These are phyloP conservation scores for Candida maris DNA, from an alignment of 805 yeast genomes.

Conservation along the genomic window DNA sequence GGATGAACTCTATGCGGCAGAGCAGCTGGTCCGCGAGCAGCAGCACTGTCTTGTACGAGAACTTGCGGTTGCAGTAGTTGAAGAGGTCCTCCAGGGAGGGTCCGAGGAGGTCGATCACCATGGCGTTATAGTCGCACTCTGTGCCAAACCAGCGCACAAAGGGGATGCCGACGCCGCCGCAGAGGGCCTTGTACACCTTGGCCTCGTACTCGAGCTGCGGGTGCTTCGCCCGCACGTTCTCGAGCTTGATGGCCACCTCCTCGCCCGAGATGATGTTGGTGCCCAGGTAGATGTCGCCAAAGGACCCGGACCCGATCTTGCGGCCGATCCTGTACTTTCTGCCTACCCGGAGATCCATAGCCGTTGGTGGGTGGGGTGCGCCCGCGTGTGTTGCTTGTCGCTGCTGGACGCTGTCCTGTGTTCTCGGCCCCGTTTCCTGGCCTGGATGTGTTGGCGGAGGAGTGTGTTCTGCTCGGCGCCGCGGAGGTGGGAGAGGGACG, in stretches of 20 bases:
- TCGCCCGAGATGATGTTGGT: constrained; percentile 94
- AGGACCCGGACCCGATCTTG: constrained; percentile 94
- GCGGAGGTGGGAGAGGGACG: too few species aligned
- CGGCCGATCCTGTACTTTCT: constrained; percentile 92
- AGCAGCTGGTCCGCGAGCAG: constrained; percentile 91
- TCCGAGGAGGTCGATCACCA: constrained; percentile 94
- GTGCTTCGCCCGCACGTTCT: constrained; percentile 84
- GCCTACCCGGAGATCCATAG: constrained; percentile 78
- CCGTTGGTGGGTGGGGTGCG: not conserved
- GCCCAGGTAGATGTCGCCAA: constrained; percentile 93
- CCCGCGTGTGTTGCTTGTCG: too few species aligned
- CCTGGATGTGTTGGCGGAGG: too few species aligned
- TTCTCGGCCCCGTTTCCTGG: too few species aligned
- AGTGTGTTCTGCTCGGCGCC: too few species aligned
- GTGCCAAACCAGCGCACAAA: constrained; percentile 96
- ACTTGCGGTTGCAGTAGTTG: constrained; percentile 92
- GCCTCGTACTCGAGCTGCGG: constrained; percentile 98
- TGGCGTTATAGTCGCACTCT: constrained; percentile 93
- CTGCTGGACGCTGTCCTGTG: too few species aligned
- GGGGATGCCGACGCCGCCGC: constrained; percentile 97
- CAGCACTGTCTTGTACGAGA: constrained; percentile 88
- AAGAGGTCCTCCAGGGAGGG: constrained; percentile 93
- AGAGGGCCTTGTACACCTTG: constrained; percentile 85
- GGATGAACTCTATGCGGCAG: constrained; percentile 92
- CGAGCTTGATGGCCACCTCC: constrained; percentile 95